A percentile compares a stretch with the other conserved stretches of the same genome.
These are phyloP conservation scores for Nakazawaea molendinolei DNA, from an alignment of 805 yeast genomes.

Conservation along the genomic window DNA sequence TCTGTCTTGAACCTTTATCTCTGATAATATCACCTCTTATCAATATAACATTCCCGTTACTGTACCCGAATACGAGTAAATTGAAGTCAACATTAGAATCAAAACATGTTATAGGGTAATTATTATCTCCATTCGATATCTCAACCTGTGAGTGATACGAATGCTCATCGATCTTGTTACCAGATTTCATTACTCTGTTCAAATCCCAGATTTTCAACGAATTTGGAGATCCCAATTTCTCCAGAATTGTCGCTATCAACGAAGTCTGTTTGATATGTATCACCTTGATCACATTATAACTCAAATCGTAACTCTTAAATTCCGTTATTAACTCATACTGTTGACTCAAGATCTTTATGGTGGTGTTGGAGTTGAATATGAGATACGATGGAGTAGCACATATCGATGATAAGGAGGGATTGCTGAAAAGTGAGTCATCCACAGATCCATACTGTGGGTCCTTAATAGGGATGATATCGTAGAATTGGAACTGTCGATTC, in stretches of 20 bases:
- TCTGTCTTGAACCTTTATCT: slow-evolving; percentile 86
- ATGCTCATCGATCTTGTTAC: slow-evolving; percentile 19
- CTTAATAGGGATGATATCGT: slow-evolving; percentile 72
- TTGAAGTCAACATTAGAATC: slow-evolving; percentile 48
- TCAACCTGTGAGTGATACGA: slow-evolving; percentile 54
- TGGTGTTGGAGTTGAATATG: slow-evolving; percentile 51
- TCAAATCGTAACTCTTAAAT: slow-evolving; percentile 61
- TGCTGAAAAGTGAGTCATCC: slow-evolving; percentile 66
- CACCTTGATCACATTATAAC: slow-evolving; percentile 57
- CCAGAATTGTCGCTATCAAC: slow-evolving; percentile 66
- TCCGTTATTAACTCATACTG: slow-evolving; percentile 38
- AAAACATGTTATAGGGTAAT: slow-evolving; percentile 71
- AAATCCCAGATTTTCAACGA: slow-evolving; percentile 70
- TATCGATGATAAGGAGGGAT: slow-evolving; percentile 61
- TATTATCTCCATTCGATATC: slow-evolving; percentile 66
- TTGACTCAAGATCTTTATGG: slow-evolving; percentile 49
- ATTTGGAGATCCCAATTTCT: slow-evolving; percentile 64
- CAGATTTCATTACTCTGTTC: slow-evolving; percentile 33
- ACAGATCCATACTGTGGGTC: slow-evolving; percentile 67
- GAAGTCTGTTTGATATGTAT: slow-evolving; percentile 39
- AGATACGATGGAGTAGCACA: slow-evolving; percentile 50
- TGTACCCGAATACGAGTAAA: slow-evolving; percentile 69
- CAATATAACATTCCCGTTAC: slow-evolving; percentile 76
- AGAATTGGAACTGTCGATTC: slow-evolving; percentile 71
- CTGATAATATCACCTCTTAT: slow-evolving; percentile 83